These are phyloP conservation scores for Poa pratensis DNA, from an alignment of 176 grass and related monocot genomes.

Conservation along the genomic window DNA sequence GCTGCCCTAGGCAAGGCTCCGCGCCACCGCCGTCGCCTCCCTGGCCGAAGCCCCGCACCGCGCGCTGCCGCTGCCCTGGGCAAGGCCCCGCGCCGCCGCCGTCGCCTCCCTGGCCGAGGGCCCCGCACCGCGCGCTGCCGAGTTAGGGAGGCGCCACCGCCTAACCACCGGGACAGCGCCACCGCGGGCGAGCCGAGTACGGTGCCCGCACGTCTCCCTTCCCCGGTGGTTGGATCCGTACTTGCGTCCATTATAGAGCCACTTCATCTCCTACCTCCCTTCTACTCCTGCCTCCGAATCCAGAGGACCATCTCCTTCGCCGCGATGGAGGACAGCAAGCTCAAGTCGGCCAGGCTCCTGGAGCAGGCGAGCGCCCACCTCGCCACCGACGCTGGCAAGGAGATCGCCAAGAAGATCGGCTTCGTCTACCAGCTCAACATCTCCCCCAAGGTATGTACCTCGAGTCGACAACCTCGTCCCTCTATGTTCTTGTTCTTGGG, in stretches of 20 bases:
- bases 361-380: constrained; percentile 82
- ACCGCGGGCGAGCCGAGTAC: not conserved
- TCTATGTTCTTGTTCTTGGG: not conserved
- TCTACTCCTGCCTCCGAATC: not conserved
- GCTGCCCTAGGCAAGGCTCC: no score
- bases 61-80: no score
- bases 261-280: not conserved
- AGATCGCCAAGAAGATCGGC: constrained; percentile 70
- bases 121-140: no score
- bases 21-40: no score
- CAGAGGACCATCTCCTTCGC: not conserved
- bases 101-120: no score
- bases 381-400: constrained; percentile 67
- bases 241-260: not conserved
- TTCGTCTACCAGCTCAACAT: constrained; percentile 93
- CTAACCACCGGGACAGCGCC: constrained; percentile 29
- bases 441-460: constrained; percentile 63
- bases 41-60: no score
- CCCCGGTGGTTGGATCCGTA: constrained; percentile 37
- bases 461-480: not conserved
- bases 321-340: constrained; percentile 68
- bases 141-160: not conserved
- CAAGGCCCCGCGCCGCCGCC: no score
- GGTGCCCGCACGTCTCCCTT: constrained; percentile 14
- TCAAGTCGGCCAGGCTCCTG: constrained; percentile 71